These are phyloP conservation scores for Trichoderma sp. DNA, from an alignment of 2,329 filamentous ascomycete species.

Conservation along the genomic window DNA sequence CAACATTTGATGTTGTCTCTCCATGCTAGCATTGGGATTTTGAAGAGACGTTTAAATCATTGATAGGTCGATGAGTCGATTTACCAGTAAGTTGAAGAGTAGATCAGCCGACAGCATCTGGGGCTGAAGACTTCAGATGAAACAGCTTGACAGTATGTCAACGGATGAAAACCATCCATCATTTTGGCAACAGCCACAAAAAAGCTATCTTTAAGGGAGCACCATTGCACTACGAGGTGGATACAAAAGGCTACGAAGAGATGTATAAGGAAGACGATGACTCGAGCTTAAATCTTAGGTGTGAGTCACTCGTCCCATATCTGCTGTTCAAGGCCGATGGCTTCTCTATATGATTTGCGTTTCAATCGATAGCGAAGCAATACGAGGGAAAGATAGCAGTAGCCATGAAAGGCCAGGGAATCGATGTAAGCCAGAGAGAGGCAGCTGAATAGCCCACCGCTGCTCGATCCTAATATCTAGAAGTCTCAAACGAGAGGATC, in stretches of 20 bases:
- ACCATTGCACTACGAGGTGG: neutral
- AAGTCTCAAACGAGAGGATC: neutral
- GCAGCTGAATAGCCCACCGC: neutral
- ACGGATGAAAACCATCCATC: neutral
- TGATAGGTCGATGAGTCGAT: too few species aligned
- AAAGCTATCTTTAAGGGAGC: neutral
- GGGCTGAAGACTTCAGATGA: neutral
- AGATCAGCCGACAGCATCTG: neutral
- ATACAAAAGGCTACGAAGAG: neutral
- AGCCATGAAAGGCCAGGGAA: neutral
- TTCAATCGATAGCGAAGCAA: neutral
- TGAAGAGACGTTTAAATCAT: neutral
- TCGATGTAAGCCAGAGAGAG: too few species aligned
- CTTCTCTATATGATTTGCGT: neutral
- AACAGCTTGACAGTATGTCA: neutral
- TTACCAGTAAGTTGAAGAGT: neutral
- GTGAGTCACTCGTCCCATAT: constrained; percentile 6
- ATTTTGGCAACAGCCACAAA: neutral
- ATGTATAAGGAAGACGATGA: neutral
- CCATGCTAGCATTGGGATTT: neutral
- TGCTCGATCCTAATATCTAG: neutral
- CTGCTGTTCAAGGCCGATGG: neutral
- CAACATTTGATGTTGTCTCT: neutral
- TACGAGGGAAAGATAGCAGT: neutral
- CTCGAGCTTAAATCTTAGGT: neutral